Evolutionary conservation across 2,329 filamentous ascomycete genomes (phyloP).

Genomic region (Lachnum nothofagi): DNA sequence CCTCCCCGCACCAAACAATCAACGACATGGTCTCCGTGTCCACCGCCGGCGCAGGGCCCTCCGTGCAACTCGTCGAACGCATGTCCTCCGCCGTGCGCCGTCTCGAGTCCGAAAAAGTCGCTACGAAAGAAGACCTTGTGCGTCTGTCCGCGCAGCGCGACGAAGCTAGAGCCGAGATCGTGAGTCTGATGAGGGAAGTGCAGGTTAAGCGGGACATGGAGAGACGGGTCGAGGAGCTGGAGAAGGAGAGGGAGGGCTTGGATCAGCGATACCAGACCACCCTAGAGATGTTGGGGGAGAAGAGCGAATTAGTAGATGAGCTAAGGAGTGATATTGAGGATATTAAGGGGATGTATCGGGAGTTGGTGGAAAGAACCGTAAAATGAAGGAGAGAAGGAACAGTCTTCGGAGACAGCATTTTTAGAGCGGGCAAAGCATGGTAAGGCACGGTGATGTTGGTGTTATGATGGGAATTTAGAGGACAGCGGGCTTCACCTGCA

Average conservation of each 20-base stretch:
- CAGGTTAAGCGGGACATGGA: conserved; percentile 63
- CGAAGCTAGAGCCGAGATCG: conserved; percentile 87
- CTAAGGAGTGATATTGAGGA: conserved; percentile 82
- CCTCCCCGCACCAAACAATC: conserved; percentile 63
- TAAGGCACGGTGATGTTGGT: no score
- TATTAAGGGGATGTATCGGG: conserved; percentile 93
- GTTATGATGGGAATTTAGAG: not conserved
- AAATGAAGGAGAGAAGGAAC: conserved; percentile 42
- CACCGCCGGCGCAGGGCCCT: conserved; percentile 83
- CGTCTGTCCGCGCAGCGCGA: conserved; percentile 81
- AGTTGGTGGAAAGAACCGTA: conserved; percentile 80
- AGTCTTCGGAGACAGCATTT: not conserved
- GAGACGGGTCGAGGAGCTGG: conserved; percentile 57
- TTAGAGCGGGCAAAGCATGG: not conserved
- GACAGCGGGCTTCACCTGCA: not conserved
- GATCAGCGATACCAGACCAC: conserved; percentile 82
- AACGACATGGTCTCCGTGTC: conserved; percentile 86
- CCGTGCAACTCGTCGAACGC: conserved; percentile 89
- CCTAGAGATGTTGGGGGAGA: conserved; percentile 91
- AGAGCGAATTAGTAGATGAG: conserved; percentile 92
- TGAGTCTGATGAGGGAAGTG: conserved; percentile 78
- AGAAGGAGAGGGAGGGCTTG: conserved; percentile 63
- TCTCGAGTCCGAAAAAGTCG: conserved; percentile 86
- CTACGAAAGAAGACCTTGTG: conserved; percentile 77
- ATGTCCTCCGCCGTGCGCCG: conserved; percentile 92